phyloP scores from a whole-genome alignment of 495 filamentous ascomycete genomes.

The Collariella sp. region DNA sequence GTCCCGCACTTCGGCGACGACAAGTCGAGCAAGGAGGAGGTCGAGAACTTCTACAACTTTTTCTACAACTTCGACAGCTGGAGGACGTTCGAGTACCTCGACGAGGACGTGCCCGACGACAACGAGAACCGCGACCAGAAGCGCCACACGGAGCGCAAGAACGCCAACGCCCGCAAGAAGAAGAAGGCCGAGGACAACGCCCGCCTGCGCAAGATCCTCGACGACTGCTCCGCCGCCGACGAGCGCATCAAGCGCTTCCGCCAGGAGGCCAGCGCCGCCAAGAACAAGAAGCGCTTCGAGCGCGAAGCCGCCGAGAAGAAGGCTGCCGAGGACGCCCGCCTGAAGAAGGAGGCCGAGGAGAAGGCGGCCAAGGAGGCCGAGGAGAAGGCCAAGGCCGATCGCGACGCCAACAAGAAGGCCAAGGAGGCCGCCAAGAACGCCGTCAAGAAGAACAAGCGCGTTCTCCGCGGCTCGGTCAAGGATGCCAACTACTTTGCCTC shows the following conservation, averaged over 20 bases:
- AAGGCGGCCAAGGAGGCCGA: slow-evolving; percentile 91
- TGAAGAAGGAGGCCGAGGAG: slow-evolving; percentile 74
- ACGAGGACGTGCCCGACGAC: slow-evolving; percentile 97
- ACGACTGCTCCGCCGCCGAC: slow-evolving; percentile 71
- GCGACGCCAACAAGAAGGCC: slow-evolving; percentile 90
- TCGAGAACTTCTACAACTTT: slow-evolving; percentile 97
- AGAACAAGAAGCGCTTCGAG: slow-evolving; percentile 86
- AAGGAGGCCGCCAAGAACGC: slow-evolving; percentile 98
- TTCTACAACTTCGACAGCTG: slow-evolving; percentile 99
- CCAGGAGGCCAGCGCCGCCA: slow-evolving; percentile 79
- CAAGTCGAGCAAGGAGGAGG: slow-evolving; percentile 74
- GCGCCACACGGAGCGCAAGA: slow-evolving; percentile 95
- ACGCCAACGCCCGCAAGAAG: slow-evolving; percentile 94
- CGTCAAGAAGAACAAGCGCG: slow-evolving; percentile 98
- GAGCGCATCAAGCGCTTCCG: slow-evolving; percentile 97
- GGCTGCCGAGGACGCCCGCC: slow-evolving; percentile 65
- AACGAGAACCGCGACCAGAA: slow-evolving; percentile 98
- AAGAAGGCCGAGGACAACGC: slow-evolving; percentile 96
- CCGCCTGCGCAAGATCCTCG: slow-evolving; percentile 78
- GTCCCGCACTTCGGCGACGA: slow-evolving; percentile 82
- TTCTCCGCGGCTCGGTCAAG: slow-evolving; percentile 83
- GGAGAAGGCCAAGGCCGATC: slow-evolving; percentile 83
- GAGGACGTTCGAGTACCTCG: slow-evolving; percentile 94
- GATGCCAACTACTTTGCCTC: slow-evolving; percentile 87
- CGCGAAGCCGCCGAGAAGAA: slow-evolving; percentile 87